Percentiles rank a stretch among this genome's conserved stretches.
phyloP scores from a whole-genome alignment of 495 filamentous ascomycete species.

The Xylaria bambusicola region DNA sequence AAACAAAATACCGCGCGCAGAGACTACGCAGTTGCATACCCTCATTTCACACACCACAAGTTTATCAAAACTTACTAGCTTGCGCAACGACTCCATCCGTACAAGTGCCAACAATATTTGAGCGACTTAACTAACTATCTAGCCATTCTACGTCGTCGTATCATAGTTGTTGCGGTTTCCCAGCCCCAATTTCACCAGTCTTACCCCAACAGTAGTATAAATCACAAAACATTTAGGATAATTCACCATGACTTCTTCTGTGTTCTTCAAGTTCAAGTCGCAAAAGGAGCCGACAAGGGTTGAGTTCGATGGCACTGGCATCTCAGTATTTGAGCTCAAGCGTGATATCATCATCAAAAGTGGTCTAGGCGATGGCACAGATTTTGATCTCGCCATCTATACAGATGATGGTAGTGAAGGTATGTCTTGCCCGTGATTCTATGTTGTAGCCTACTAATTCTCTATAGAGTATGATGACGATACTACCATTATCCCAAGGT shows the following conservation, averaged over 20 bases:
- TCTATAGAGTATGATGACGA: constrained; percentile 90
- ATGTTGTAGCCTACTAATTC: constrained; percentile 27
- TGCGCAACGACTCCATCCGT: constrained; percentile 18
- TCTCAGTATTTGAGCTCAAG: constrained; percentile 98
- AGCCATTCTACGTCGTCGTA: constrained; percentile 24
- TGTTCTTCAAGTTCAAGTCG: constrained; percentile 99
- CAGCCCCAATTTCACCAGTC: not conserved
- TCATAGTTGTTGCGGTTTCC: not conserved
- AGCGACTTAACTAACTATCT: constrained; percentile 33
- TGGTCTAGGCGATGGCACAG: constrained; percentile 90
- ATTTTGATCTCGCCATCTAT: constrained; percentile 94
- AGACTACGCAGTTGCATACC: constrained; percentile 28
- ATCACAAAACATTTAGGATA: constrained; percentile 20
- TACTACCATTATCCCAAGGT: constrained; percentile 90
- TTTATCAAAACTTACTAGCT: constrained; percentile 27
- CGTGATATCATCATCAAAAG: constrained; percentile 94
- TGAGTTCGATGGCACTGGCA: constrained; percentile 96
- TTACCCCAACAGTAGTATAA: constrained; percentile 21
- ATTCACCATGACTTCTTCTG: constrained; percentile 86
- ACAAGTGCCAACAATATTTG: constrained; percentile 22
- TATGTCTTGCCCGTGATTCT: constrained; percentile 44
- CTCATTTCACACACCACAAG: constrained; percentile 23
- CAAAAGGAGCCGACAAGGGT: constrained; percentile 93
- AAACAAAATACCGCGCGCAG: constrained; percentile 34
- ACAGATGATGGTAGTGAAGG: constrained; percentile 89